Base-by-base conservation (phyloP, 2,329 filamentous ascomycete species). In the Fonsecaea monophora region DNA sequence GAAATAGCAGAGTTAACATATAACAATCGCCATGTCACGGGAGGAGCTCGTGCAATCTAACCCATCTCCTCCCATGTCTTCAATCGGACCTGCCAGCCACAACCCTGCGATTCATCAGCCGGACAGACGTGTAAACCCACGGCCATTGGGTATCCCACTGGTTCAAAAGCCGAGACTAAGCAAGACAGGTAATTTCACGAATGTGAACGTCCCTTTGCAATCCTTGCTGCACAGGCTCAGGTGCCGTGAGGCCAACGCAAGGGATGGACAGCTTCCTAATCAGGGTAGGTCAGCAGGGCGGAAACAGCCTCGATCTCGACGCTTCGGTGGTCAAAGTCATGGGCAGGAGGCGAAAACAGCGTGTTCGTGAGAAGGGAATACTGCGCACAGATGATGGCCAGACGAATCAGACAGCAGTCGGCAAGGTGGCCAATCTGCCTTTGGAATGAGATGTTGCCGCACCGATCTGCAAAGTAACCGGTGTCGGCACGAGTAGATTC, bases 161-260 rank as follows among this genome's bases (percentile, higher is more conserved):
- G 62, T 64, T 63, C 68, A 68, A 60, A 60, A 68, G 64, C 68
- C 62, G 59, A 54, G 55, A 40, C 45, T 57, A 61, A 64, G 65
- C 67, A 71, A 71, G 69, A 71, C 69, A 70, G 56, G 65, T 56
- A 71, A 69, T 71, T 54, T 70, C 66, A 60, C 34, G 38, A 30
- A 48, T 50, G 37, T 48, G 50, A 48, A 30, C 25, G 25, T 48
- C 58, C 60, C 45, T 61, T 61, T 68, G n/a, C 57, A 18, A 60
- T 71, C 69, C 69, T 69, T 71, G 54, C 69, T 65, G 69, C 67
- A 64, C 61, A 53, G 69, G 66, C 55, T 42, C 34, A 25, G 56
- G 60, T 32, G 64, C 45, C n/a, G 40, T 30, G 60, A 53, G 53
- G 56, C 37, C 35, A 64, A 67, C 64, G 69, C 66, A 70, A 70